Conservation (phyloP, 2,329 filamentous ascomycete species). For the Penicillium digitatum region DNA sequence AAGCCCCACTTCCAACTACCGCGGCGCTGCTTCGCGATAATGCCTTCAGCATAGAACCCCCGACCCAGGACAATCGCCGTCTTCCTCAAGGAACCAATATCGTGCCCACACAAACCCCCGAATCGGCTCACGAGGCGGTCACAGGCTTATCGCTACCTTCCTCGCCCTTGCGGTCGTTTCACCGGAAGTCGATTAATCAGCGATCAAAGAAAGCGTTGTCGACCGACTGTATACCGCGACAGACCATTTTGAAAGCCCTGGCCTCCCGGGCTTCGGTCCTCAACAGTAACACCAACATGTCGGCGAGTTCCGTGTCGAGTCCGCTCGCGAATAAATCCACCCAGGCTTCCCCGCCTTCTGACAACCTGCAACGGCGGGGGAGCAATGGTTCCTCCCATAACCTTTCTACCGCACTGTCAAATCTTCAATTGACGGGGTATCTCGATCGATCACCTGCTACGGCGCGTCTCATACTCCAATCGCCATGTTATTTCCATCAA, state of each 20-base stretch:
- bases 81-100: constrained; percentile 20
- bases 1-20: constrained; percentile 28
- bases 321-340: constrained; percentile 49
- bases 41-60: constrained; percentile 43
- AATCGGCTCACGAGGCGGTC: constrained; percentile 25
- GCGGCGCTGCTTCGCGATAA: constrained; percentile 44
- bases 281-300: constrained; percentile 50
- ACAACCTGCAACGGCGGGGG: constrained; percentile 36
- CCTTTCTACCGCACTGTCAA: constrained; percentile 58
- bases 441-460: constrained; percentile 45
- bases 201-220: constrained; percentile 52
- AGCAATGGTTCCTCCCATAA: constrained; percentile 53
- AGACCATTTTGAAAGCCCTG: constrained; percentile 78
- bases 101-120: constrained; percentile 20
- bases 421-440: constrained; percentile 45
- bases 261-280: constrained; percentile 58
- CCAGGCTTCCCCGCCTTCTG: constrained; percentile 17
- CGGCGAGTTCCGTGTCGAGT: constrained; percentile 57
- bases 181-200: constrained; percentile 31
- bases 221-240: constrained; percentile 66
- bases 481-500: constrained; percentile 96
- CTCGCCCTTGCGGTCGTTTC: constrained; percentile 35
- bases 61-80: constrained; percentile 31
- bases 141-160: constrained; percentile 25
- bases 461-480: constrained; percentile 66